Percentiles rank a stretch among this genome's conserved stretches.
Evolutionary conservation across 179 eudicot genomes (phyloP).

Genomic region (Vitellaria paradoxa): DNA sequence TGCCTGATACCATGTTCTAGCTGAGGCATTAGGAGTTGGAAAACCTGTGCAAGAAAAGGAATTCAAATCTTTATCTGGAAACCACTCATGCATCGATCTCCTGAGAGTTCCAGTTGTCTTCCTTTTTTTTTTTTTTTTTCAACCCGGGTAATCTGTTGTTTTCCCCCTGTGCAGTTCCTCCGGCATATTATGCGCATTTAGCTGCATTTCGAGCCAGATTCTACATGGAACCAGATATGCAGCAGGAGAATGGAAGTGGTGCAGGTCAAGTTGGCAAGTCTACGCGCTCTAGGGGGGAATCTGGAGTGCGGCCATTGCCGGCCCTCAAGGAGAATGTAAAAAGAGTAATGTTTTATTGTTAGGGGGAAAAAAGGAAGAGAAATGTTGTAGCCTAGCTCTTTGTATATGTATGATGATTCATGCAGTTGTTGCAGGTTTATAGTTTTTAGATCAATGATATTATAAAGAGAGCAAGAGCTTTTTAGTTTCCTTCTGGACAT

Average conservation of each 20-base stretch:
- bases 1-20: too few species aligned
- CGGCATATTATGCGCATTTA: constrained; percentile 63
- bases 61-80: too few species aligned
- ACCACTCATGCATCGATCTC: too few species aligned
- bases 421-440: not conserved
- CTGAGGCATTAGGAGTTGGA: too few species aligned
- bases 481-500: not conserved
- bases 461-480: not conserved
- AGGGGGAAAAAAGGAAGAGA: not conserved
- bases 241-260: constrained; percentile 32
- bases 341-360: constrained; percentile 66
- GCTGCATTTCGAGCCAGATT: constrained; percentile 69
- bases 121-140: too few species aligned
- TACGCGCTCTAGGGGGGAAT: constrained; percentile 29
- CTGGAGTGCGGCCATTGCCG: constrained; percentile 49
- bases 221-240: constrained; percentile 59
- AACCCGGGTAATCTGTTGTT: not conserved
- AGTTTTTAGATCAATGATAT: not conserved
- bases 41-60: too few species aligned
- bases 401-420: constrained; percentile 15
- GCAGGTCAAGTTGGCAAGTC: constrained; percentile 19
- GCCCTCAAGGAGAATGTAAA: constrained; percentile 66
- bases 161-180: constrained; percentile 45
- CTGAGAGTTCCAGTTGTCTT: too few species aligned
- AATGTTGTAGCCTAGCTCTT: not conserved